Base-by-base conservation (phyloP, 805 yeast species). In the Barnettozyma botsteinii region DNA sequence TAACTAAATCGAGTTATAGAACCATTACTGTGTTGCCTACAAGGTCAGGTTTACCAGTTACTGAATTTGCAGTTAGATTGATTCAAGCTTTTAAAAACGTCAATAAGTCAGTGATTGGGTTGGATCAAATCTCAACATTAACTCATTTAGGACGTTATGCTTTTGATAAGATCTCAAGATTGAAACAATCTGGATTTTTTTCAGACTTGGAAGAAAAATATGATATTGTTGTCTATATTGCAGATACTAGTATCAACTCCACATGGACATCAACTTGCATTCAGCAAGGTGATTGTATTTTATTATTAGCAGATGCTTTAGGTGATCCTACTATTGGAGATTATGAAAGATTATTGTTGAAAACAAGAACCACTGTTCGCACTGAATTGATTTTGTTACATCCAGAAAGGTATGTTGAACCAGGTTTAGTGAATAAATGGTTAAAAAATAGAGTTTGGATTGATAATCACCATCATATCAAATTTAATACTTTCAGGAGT, bases 241-340 rank as follows among this genome's bases (percentile, higher is more conserved):
- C 93, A 20, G 98, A 93, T 53, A 79, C 96, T 0, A 72, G 84
- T 1, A 77, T 83, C 2, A 79, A 78, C 49, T 84, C 96, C 0
- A 72, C 79, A 15, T 91, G 98, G 98, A 86, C 96, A 0, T 72
- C 77, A 8, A 86, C 96, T 0, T 93, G 98, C 59, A 83, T 91
- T 30, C 79, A 89, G 8, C 97, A 91, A 60, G 98, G 96, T 14
- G 98, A 91, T 60, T 89, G 97, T 65, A 78, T 91, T n/a, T 65
- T 93, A 24, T 65, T 93, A 14, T 61, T 93, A 13, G 97, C 97
- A 0, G 89, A 91, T 64, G 94, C 96, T 0, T 67, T 72, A 7
- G 75, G 79, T 15, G 73, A 75, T 22, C 81, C 93, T 0, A 75
- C 74, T 23, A 69, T 86, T 31, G 96, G 98, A 5, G 97, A 88